phyloP scores from a whole-genome alignment of 176 grass and related monocot species.

The Elymus sibiricus region DNA sequence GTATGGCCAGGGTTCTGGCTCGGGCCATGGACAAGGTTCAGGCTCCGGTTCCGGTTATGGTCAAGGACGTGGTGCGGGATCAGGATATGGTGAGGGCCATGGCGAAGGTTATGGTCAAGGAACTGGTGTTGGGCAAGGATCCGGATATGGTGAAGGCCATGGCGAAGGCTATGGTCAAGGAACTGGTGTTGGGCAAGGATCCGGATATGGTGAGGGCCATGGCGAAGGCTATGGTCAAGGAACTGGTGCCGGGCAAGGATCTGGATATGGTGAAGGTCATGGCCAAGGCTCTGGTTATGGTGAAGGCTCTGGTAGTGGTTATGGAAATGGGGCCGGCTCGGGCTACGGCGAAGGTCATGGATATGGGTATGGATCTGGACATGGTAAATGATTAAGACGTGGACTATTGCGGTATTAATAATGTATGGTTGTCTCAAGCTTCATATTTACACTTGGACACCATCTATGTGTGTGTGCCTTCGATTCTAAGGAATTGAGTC shows the following conservation, averaged over 20 bases:
- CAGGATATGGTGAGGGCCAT: neutral
- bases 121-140: neutral
- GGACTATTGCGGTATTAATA: neutral
- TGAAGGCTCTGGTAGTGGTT: neutral
- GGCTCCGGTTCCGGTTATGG: constrained; percentile 23
- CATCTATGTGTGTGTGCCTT: neutral
- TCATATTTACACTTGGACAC: neutral
- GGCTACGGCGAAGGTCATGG: constrained; percentile 34
- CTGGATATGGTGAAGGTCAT: neutral
- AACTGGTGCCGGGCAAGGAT: neutral
- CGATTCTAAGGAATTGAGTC: neutral
- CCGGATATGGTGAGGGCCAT: neutral
- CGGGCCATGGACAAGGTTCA: constrained; percentile 27
- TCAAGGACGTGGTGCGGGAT: constrained; percentile 3
- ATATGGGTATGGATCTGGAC: constrained; percentile 12
- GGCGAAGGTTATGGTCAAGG: constrained; percentile 1
- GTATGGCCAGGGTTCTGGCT: constrained; percentile 11
- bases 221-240: neutral
- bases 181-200: neutral
- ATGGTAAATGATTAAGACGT: constrained; percentile 12
- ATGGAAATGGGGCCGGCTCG: constrained; percentile 5
- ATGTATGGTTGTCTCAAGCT: neutral
- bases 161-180: constrained; percentile 12
- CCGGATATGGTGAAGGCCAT: neutral
- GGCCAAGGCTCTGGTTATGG: constrained; percentile 25